These are phyloP conservation scores for Pythium myriotylum DNA, from an alignment of 352 stramenopile genomes.

Conservation along the genomic window DNA sequence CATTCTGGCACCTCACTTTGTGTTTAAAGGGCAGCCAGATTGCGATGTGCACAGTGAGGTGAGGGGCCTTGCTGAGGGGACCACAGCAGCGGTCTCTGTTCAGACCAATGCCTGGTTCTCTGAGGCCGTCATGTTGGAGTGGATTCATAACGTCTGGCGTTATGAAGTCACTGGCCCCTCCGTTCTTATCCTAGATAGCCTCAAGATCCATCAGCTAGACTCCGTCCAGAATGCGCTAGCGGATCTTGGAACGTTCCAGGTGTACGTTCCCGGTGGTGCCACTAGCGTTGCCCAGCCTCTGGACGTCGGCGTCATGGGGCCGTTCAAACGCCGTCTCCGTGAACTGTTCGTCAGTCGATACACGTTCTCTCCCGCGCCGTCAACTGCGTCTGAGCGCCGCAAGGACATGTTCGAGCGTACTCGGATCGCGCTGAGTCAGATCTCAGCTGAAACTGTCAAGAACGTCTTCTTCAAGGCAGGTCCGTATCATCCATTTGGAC, in stretches of 20 bases:
- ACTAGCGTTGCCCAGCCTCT: conserved; percentile 19
- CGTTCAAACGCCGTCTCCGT: conserved; percentile 6
- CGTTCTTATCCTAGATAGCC: conserved; percentile 18
- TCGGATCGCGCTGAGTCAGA: conserved; percentile 1
- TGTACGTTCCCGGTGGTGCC: conserved; percentile 14
- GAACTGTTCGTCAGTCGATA: conserved; percentile 4
- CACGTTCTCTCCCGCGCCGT: not conserved
- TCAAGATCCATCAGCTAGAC: conserved; percentile 11
- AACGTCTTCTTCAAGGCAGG: conserved; percentile 13
- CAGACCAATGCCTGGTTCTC: conserved; percentile 7
- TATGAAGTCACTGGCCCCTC: conserved; percentile 6
- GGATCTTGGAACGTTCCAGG: conserved; percentile 6
- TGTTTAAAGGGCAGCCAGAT: not conserved
- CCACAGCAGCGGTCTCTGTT: not conserved
- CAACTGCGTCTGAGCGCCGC: conserved; percentile 2
- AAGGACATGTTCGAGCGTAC: conserved; percentile 17
- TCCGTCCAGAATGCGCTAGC: conserved; percentile 1
- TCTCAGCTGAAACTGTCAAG: not conserved
- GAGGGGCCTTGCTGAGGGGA: not conserved
- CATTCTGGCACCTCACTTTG: conserved; percentile 5
- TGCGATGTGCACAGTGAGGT: not conserved
- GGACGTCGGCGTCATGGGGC: conserved; percentile 19
- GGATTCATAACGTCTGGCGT: conserved; percentile 4
- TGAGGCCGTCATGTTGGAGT: conserved; percentile 16
- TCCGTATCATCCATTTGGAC: conserved; percentile 4